Conservation (phyloP, 345 rosid genomes). For the Euphorbia tirucalli region DNA sequence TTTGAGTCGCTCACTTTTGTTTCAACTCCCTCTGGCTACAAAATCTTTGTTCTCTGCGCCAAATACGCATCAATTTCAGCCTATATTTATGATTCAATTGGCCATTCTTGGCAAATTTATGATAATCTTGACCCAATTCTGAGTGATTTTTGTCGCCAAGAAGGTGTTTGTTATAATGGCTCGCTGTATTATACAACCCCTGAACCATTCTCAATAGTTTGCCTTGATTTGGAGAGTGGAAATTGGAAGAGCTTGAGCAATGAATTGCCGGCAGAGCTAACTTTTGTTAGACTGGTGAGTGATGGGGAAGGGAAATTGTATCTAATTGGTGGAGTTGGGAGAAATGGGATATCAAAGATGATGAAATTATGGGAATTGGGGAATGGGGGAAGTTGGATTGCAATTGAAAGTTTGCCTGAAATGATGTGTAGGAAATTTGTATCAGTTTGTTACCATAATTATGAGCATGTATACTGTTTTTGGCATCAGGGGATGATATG, state of each 20-base stretch:
- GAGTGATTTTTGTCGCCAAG: constrained; percentile 46
- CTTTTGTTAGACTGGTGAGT: constrained; percentile 65
- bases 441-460: constrained; percentile 84
- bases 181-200: constrained; percentile 55
- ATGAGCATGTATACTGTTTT: constrained; percentile 80
- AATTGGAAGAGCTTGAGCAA: constrained; percentile 35
- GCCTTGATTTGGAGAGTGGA: constrained; percentile 48
- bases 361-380: constrained; percentile 66
- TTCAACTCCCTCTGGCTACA: constrained; percentile 46
- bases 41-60: constrained; percentile 56
- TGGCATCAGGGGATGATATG: constrained; percentile 86
- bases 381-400: constrained; percentile 46
- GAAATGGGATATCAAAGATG: constrained; percentile 73
- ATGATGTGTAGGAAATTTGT: constrained; percentile 73
- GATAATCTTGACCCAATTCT: constrained; percentile 42
- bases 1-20: constrained; percentile 63
- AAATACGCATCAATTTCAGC: constrained; percentile 34
- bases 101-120: constrained; percentile 47
- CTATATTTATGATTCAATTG: constrained; percentile 58
- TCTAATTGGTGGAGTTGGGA: constrained; percentile 78
- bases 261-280: constrained; percentile 48
- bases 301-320: constrained; percentile 51
- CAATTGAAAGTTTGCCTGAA: constrained; percentile 65
- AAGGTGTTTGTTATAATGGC: constrained; percentile 55
- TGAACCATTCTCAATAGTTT: constrained; percentile 58